These are phyloP conservation scores for Zygoascus meyerae DNA, from an alignment of 1,139 yeast species.

Conservation along the genomic window DNA sequence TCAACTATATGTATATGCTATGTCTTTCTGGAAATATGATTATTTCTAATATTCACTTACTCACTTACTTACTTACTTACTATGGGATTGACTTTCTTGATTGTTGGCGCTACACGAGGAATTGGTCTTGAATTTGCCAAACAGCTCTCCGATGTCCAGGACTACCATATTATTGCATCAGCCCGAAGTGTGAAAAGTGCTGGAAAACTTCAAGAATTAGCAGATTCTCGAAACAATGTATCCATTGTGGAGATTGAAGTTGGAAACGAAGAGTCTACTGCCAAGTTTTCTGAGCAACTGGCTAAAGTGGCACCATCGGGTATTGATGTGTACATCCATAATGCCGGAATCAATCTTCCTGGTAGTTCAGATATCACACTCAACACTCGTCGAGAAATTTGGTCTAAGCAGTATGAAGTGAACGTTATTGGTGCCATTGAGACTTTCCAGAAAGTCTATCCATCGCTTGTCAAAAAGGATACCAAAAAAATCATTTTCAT, in stretches of 20 bases:
- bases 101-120: slow-evolving; percentile 34
- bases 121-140: slow-evolving; percentile 32
- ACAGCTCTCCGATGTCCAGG: slow-evolving; percentile 21
- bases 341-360: slow-evolving; percentile 38
- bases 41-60: no score
- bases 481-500: slow-evolving; percentile 23
- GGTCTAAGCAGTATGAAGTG: slow-evolving; percentile 25
- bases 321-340: slow-evolving; percentile 49
- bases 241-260: slow-evolving; percentile 25
- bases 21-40: no score
- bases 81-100: slow-evolving; percentile 20
- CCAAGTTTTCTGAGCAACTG: slow-evolving; percentile 11
- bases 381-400: slow-evolving; percentile 28
- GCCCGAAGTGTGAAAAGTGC: slow-evolving; percentile 21
- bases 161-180: slow-evolving; percentile 32
- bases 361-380: slow-evolving; percentile 15
- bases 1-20: no score
- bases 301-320: not conserved
- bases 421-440: slow-evolving; percentile 36
- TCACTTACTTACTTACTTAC: no score
- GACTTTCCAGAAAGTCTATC: slow-evolving; percentile 16
- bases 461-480: slow-evolving; percentile 19
- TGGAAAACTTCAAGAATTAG: slow-evolving; percentile 10
- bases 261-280: slow-evolving; percentile 18
- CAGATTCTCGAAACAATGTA: slow-evolving; percentile 23